phyloP scores from a whole-genome alignment of 352 stramenopile genomes.

The Phytophthora ramorum region DNA sequence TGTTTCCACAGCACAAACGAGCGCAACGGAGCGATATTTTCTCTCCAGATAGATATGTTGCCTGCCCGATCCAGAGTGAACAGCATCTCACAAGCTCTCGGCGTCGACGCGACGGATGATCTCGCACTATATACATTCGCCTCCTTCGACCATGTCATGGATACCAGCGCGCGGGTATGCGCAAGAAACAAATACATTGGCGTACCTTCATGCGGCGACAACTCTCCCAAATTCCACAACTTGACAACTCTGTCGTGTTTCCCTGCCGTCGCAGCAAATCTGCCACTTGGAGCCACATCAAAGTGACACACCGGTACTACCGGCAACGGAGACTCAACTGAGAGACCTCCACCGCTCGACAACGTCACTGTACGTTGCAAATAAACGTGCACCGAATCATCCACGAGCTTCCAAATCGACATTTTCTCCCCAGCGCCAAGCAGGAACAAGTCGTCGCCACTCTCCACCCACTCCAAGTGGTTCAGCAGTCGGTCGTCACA shows the following conservation, averaged over 20 bases:
- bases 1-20: constrained; percentile 80
- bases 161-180: constrained; percentile 64
- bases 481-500: constrained; percentile 67
- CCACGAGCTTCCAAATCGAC: constrained; percentile 84
- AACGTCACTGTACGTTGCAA: constrained; percentile 74
- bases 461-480: constrained; percentile 80
- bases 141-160: constrained; percentile 62
- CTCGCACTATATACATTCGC: constrained; percentile 59
- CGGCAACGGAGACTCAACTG: constrained; percentile 15
- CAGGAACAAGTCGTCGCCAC: constrained; percentile 71
- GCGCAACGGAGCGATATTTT: constrained; percentile 53
- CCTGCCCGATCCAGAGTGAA: constrained; percentile 72
- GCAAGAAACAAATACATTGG: constrained; percentile 70
- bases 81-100: constrained; percentile 65
- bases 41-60: constrained; percentile 79
- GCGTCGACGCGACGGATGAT: constrained; percentile 24
- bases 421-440: constrained; percentile 75
- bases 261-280: constrained; percentile 66
- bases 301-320: constrained; percentile 54
- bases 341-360: constrained; percentile 15
- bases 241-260: constrained; percentile 77
- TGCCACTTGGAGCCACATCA: constrained; percentile 63
- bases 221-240: constrained; percentile 63
- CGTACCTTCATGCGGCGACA: constrained; percentile 55
- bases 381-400: constrained; percentile 83